These are phyloP conservation scores for Suhomyces coccinellae DNA, from an alignment of 1,139 yeast genomes.

Conservation along the genomic window DNA sequence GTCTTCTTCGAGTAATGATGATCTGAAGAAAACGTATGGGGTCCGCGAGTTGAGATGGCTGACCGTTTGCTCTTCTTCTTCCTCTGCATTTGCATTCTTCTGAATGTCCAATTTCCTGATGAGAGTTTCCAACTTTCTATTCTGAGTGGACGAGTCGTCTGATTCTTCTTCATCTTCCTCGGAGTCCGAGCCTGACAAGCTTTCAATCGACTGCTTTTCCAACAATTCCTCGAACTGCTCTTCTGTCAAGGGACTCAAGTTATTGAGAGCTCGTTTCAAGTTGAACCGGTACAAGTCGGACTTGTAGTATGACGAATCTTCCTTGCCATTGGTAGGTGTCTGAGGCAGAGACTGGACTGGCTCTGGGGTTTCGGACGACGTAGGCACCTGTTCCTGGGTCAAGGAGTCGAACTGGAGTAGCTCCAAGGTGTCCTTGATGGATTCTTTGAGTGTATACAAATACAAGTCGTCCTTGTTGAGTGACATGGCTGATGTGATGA, in stretches of 20 bases:
- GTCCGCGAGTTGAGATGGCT: slow-evolving; percentile 65
- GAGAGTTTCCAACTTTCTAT: slow-evolving; percentile 11
- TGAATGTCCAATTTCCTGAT: slow-evolving; percentile 27
- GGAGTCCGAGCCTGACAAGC: slow-evolving; percentile 59
- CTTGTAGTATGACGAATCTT: slow-evolving; percentile 41
- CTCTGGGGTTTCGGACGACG: not conserved
- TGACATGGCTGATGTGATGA: slow-evolving; percentile 7
- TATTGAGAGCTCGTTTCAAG: slow-evolving; percentile 51
- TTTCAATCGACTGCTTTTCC: slow-evolving; percentile 52
- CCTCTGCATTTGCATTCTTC: slow-evolving; percentile 13
- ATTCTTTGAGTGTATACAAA: slow-evolving; percentile 49
- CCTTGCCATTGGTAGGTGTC: not conserved
- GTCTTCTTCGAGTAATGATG: slow-evolving; percentile 42
- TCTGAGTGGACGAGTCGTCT: slow-evolving; percentile 9
- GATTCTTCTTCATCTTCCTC: slow-evolving; percentile 26
- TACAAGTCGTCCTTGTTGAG: slow-evolving; percentile 44
- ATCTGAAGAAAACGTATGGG: slow-evolving; percentile 58
- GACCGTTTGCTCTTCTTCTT: slow-evolving; percentile 31
- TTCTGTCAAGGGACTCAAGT: slow-evolving; percentile 51
- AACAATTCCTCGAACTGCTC: slow-evolving; percentile 58
- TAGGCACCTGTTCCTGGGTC: slow-evolving; percentile 29
- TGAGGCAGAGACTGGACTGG: not conserved
- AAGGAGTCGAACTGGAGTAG: slow-evolving; percentile 58
- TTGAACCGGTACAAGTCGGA: slow-evolving; percentile 65
- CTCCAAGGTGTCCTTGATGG: slow-evolving; percentile 48